Evolutionary conservation across 2,329 filamentous ascomycete species (phyloP), one percentile per base, ranked within the genome.

Genomic region (Ascochyta lentis): DNA sequence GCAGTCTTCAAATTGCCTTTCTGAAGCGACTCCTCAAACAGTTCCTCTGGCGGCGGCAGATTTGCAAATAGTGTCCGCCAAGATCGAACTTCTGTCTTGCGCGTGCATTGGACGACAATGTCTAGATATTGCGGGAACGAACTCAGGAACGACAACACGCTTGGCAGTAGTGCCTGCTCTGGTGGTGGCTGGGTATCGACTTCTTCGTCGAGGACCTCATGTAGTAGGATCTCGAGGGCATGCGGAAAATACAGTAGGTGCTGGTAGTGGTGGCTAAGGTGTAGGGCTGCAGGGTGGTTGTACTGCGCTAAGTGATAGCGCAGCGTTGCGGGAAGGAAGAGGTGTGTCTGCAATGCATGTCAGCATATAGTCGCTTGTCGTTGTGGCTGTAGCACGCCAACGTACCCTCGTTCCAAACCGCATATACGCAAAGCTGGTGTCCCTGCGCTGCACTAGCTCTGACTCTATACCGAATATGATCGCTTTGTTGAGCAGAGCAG

Each of bases 51-150:
- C 1, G 94, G 91, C 0, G 95, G 95, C 1, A 99, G 82, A 68
- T 97, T 92, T 4, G 88, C 87, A 74, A 99, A 99, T 1, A 99
- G 82, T 0, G 95, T 97, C 56, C 90, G 88, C 95, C 95, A 99
- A 52, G 92, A 96, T 35, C 94, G 87, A 7, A 96, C 87, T 72
- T 99, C 95, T 0, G 95, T 99, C 77, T 99, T 99, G 50, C 95
- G 89, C 1, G 95, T 97, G 77, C 95, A 99, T 77, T 96, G 95
- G 19, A 99, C 89, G 23, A 99, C 89, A 54, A 98, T 95, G 68
- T 98, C 94, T 15, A 98, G 86, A 70, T 97, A 99, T 54, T 92
- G 86, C 52, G 88, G 89, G 65, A 83, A 83, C 1, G 78, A 80
- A 7, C 79, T 81, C 16, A 84, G 72, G 61, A 84, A 84, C 0